A percentile compares a stretch with the other conserved stretches of the same genome.
These are phyloP conservation scores for Elsinoe ampelina DNA, from an alignment of 2,329 filamentous ascomycete species.

Conservation along the genomic window DNA sequence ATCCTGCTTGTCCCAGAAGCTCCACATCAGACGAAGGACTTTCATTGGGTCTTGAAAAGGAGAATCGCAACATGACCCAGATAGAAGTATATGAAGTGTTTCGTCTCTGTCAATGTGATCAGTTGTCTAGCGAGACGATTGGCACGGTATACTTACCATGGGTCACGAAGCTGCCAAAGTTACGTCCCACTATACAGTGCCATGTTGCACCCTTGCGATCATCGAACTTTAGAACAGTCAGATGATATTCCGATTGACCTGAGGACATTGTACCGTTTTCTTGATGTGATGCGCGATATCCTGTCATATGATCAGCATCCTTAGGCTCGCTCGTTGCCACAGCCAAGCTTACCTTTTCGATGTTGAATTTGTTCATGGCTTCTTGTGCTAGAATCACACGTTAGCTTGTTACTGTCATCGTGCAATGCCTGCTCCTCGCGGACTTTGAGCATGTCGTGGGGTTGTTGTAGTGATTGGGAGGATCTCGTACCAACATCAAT, in stretches of 20 bases:
- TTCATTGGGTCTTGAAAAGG: constrained; percentile 95
- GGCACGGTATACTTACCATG: constrained; percentile 56
- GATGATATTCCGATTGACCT: not conserved
- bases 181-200: constrained; percentile 97
- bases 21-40: not conserved
- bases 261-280: constrained; percentile 55
- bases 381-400: constrained; percentile 47
- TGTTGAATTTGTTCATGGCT: constrained; percentile 61
- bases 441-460: not conserved
- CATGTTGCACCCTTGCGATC: constrained; percentile 94
- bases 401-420: constrained; percentile 14
- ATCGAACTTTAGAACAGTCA: constrained; percentile 64
- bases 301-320: constrained; percentile 36
- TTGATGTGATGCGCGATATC: constrained; percentile 96
- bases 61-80: constrained; percentile 96
- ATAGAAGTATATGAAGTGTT: constrained; percentile 99
- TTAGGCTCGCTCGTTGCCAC: not conserved
- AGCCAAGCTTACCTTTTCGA: constrained; percentile 53
- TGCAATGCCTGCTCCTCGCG: too few relatives aligned
- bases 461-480: not conserved
- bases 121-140: constrained; percentile 7
- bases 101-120: constrained; percentile 61
- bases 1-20: too few relatives aligned
- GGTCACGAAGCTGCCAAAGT: constrained; percentile 98
- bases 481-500: constrained; percentile 81